phyloP scores from a whole-genome alignment of 805 yeast genomes.

The Lipomyces kockii region DNA sequence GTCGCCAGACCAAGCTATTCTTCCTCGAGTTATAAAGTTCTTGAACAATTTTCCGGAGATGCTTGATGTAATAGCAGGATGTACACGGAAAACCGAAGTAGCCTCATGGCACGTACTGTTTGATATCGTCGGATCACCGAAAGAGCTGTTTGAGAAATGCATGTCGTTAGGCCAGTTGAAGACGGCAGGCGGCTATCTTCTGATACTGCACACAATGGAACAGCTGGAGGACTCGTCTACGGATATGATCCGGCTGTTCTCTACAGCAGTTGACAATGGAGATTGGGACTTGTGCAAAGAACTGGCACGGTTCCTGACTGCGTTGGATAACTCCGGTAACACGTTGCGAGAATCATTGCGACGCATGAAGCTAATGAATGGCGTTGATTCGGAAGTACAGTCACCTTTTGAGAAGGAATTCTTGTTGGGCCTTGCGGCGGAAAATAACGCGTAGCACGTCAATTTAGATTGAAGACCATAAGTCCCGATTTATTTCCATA shows the following conservation, averaged over 20 bases:
- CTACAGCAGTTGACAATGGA: slow-evolving; percentile 44
- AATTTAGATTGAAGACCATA: no score
- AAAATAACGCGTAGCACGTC: neutral
- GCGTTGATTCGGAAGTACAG: neutral
- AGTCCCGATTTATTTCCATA: no score
- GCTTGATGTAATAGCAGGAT: slow-evolving; percentile 50
- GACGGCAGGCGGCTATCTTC: slow-evolving; percentile 50
- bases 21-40: slow-evolving; percentile 41
- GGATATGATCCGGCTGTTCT: slow-evolving; percentile 43
- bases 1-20: slow-evolving; percentile 26
- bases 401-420: slow-evolving; percentile 11
- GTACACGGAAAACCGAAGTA: slow-evolving; percentile 63
- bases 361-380: slow-evolving; percentile 10
- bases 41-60: slow-evolving; percentile 46
- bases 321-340: slow-evolving; percentile 44
- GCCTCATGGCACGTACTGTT: slow-evolving; percentile 56
- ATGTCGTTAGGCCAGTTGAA: slow-evolving; percentile 44
- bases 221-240: slow-evolving; percentile 39
- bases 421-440: neutral
- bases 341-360: slow-evolving; percentile 35
- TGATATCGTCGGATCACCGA: slow-evolving; percentile 46
- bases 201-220: slow-evolving; percentile 48
- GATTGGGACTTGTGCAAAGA: slow-evolving; percentile 48
- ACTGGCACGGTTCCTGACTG: slow-evolving; percentile 48
- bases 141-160: slow-evolving; percentile 47